Conservation (phyloP, 1,139 yeast species). For the Blastobotrys buckinghamii region DNA sequence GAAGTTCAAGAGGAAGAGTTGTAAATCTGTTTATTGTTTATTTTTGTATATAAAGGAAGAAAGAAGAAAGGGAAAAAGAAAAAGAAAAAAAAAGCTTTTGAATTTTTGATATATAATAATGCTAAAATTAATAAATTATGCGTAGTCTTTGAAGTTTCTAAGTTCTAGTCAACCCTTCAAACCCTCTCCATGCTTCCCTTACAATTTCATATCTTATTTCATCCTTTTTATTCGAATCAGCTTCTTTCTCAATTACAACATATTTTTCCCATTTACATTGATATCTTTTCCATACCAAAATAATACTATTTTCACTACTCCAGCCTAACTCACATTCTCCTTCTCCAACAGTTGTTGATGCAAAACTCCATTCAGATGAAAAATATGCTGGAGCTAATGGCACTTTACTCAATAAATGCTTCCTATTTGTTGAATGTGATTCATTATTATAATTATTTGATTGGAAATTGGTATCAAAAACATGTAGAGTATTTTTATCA, state of each 20-base stretch:
- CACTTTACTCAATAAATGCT: slow-evolving; percentile 61
- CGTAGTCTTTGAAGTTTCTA: too few species aligned
- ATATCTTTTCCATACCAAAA: slow-evolving; percentile 61
- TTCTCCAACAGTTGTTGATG: slow-evolving; percentile 57
- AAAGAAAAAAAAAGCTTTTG: background rate
- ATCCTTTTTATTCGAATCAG: slow-evolving; percentile 15
- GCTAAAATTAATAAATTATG: too few species aligned
- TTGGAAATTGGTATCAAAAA: slow-evolving; percentile 44
- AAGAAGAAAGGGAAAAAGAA: too few species aligned
- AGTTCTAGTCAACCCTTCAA: slow-evolving; percentile 34
- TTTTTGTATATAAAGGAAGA: too few species aligned
- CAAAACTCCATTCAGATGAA: slow-evolving; percentile 85
- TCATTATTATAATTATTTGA: background rate
- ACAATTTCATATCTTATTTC: slow-evolving; percentile 51
- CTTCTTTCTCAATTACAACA: slow-evolving; percentile 50
- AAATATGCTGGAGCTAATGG: slow-evolving; percentile 74
- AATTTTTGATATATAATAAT: too few species aligned
- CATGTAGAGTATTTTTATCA: slow-evolving; percentile 83
- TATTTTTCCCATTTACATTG: slow-evolving; percentile 83
- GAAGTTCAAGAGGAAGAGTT: background rate
- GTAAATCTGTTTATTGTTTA: too few species aligned
- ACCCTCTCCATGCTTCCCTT: slow-evolving; percentile 73
- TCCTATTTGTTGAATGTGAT: slow-evolving; percentile 40
- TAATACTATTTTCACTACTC: slow-evolving; percentile 61
- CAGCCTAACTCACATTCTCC: slow-evolving; percentile 66